Evolutionary conservation across 495 filamentous ascomycete species (phyloP), one percentile per base, ranked within the genome.

Genomic region (Aspergillus steynii): DNA sequence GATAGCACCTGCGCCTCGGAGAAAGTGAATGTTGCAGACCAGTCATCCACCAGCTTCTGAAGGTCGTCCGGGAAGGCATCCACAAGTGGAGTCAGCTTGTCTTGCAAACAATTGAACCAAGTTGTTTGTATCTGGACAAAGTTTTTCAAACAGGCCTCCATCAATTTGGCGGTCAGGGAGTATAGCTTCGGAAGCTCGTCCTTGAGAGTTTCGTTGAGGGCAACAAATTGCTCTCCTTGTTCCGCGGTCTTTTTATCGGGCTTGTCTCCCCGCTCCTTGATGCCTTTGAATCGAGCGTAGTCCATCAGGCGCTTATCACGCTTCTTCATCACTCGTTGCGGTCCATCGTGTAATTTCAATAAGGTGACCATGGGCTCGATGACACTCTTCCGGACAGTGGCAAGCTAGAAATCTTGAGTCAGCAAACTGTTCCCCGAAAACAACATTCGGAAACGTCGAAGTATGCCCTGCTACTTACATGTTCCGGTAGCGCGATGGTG

Each of bases 171-270:
- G 1, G 93, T 96, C 53, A 93, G 72, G 10, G 74, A 73, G 61
- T 91, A 97, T 12, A 99, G 85, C 67, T 88, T 90, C 10, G 95
- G 95, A 29, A 99, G 81, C 66, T 98, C 94, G 48, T 93, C 88
- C 71, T 96, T 97, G 59, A 98, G 78, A 0, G 92, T 89, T 34
- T 97, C 90, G 65, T 97, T 98, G 55, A 98, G 79, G 7, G 92
- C 92, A 54, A 88, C 80, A 69, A 95, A 98, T 68, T 93, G 88
- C 61, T 96, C 90, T 5, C 89, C 91, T 51, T 90, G 85, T 55
- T 96, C 92, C 1, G 82, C 77, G 0, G 91, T 88, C 66, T 93
- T 93, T 69, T 90, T 90, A 67, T 96, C 92, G 8, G 88, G 80
- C 55, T 88, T 90, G 66, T 95, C 91, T 32, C 90, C 90, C 47